Conservation (phyloP, 2,329 filamentous ascomycete genomes). For the Escovopsis weberi region DNA sequence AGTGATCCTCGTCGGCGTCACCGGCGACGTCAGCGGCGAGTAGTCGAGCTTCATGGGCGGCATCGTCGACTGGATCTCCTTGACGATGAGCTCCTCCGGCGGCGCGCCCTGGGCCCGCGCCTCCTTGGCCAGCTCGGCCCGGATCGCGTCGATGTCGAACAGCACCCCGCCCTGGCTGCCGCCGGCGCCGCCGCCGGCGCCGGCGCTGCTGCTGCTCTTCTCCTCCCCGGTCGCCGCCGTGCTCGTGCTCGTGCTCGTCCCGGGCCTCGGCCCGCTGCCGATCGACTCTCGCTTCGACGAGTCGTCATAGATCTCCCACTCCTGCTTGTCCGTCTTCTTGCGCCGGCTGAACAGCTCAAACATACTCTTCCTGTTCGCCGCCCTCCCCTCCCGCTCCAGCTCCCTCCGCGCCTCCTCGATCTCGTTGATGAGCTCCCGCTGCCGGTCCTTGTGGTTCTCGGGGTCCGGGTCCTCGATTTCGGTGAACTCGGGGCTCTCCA, state of each 20-base stretch:
- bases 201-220: too few relatives aligned
- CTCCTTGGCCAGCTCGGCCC: conserved; percentile 66
- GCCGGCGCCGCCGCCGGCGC: too few relatives aligned
- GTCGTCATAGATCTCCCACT: conserved; percentile 91
- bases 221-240: too few relatives aligned
- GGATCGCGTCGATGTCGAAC: conserved; percentile 92
- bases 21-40: conserved; percentile 17
- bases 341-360: conserved; percentile 74
- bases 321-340: conserved; percentile 68
- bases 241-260: too few relatives aligned
- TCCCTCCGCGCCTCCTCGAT: conserved; percentile 88
- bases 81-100: conserved; percentile 42
- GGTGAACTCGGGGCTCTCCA: conserved; percentile 84
- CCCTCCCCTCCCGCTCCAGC: conserved; percentile 64
- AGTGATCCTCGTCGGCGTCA: conserved; percentile 10
- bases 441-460: conserved; percentile 74
- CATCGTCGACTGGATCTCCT: conserved; percentile 74
- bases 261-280: conserved; percentile 24
- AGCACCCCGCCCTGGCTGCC: conserved; percentile 52
- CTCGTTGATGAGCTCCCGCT: conserved; percentile 88
- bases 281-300: conserved; percentile 23
- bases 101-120: conserved; percentile 37
- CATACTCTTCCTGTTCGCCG: conserved; percentile 39
- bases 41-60: conserved; percentile 76
- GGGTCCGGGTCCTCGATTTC: conserved; percentile 97